Conservation (phyloP, 139 green algal species). For the Chlorella sp. region DNA sequence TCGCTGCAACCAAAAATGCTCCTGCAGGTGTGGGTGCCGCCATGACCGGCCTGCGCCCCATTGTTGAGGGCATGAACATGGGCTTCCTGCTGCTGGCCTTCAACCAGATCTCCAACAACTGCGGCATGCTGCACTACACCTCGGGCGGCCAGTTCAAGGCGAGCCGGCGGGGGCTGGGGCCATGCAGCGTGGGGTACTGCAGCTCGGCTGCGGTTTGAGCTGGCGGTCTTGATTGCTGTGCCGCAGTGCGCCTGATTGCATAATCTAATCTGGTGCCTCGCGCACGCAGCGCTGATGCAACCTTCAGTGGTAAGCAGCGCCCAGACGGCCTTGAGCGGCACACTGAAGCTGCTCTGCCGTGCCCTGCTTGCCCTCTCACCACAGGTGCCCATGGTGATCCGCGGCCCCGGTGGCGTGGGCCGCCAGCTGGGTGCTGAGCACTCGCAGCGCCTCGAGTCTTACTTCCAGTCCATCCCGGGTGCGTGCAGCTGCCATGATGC, state of each 20-base stretch:
- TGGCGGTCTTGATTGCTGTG: no score
- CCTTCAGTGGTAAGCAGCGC: no score
- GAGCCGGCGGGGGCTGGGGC: not conserved
- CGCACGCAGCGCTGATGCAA: no score
- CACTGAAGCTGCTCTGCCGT: no score
- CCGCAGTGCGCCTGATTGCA: no score
- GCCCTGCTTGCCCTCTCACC: no score
- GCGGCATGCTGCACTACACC: constrained; percentile 98
- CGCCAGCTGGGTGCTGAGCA: constrained; percentile 97
- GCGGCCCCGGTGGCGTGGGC: constrained; percentile 90
- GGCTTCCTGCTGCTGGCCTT: constrained; percentile 97
- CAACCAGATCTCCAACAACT: constrained; percentile 99
- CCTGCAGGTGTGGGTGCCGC: constrained; percentile 85
- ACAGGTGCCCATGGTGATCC: constrained; percentile 87
- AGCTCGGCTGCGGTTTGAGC: no score
- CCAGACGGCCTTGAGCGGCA: no score
- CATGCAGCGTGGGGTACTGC: no score
- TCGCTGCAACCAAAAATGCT: not conserved
- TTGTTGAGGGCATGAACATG: constrained; percentile 99
- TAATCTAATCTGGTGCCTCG: no score
- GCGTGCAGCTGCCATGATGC: not conserved
- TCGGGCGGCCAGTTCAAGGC: constrained; percentile 94
- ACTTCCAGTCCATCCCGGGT: constrained; percentile 81
- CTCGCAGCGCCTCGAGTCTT: constrained; percentile 95
- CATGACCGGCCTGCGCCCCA: constrained; percentile 95